Base-by-base conservation (phyloP, 164 flowering plant species). In the Dillenia turbinata region DNA sequence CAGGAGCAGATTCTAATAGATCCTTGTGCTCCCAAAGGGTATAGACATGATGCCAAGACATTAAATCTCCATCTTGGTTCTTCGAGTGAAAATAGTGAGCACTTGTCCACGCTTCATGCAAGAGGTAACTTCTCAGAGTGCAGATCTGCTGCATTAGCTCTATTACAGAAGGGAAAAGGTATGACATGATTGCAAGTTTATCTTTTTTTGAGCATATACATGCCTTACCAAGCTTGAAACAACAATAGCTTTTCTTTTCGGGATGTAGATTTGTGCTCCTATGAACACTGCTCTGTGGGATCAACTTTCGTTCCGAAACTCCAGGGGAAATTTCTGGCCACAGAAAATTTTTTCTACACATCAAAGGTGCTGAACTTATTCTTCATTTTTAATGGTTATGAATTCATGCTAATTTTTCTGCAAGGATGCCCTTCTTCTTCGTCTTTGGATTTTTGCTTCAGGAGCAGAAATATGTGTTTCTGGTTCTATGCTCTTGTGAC, bases 1-100 rank as follows among this genome's bases (percentile, higher is more conserved):
- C 75, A 57, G 56, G 69, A 71, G 47, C 74, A 68, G 60, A 57
- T 69, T 61, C 19, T 52, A 49, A 59, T 79, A 56, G 97, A 94
- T 77, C 99, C 99, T 62, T 94, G 99, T 75, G 73, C 88, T 58
- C 97, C 99, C 56, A 81, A 72, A 74, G 99, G 99, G 43, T 91
- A 85, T 69, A 54, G 66, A 33, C 75, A 61, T 63, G 63, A 60
- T 19, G 5, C 49, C 40, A 69, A 66, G 15, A 62, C 80, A 11
- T 66, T 33, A 72, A 79, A 70, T 60, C 77, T 70, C 49, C 72
- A 88, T 45, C 78, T 83, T 19, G 78, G 62, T 71, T 73, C 74
- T 65, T 49, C 68, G 61, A 62, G 52, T 45, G 75, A 64, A 56
- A 76, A 74, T 16, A 73, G 56, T 43, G 68, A 55, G 54, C 55